These are phyloP conservation scores for Fusarium anthophilum DNA, from an alignment of 2,329 filamentous ascomycete genomes.

Conservation along the genomic window DNA sequence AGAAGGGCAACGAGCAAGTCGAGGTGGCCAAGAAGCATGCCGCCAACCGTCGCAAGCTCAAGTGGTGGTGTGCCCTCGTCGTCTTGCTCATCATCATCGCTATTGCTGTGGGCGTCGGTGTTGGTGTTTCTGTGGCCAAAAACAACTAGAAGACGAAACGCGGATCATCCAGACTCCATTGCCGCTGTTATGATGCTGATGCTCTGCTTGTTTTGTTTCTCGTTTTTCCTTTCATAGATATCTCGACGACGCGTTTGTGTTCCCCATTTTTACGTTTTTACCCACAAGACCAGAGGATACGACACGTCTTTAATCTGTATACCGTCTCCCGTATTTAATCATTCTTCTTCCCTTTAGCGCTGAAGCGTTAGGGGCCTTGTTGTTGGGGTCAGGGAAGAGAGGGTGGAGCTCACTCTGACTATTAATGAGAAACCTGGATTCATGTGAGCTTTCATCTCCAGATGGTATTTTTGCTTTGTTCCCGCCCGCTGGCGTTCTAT, in stretches of 20 bases:
- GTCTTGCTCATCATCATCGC: conserved; percentile 66
- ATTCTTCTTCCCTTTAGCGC: conserved; percentile 30
- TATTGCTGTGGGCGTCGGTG: conserved; percentile 63
- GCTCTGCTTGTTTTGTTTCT: conserved; percentile 26
- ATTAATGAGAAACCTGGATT: conserved; percentile 28
- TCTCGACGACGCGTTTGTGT: conserved; percentile 26
- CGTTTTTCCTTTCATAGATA: conserved; percentile 36
- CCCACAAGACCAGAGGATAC: conserved; percentile 25
- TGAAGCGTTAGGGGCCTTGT: conserved; percentile 22
- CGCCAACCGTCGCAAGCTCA: conserved; percentile 74
- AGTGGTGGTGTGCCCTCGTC: conserved; percentile 81
- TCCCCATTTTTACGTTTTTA: not conserved
- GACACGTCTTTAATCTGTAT: conserved; percentile 22
- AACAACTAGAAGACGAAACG: conserved; percentile 20
- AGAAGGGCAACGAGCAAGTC: conserved; percentile 75
- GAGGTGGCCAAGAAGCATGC: conserved; percentile 74
- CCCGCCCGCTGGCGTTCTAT: conserved; percentile 15
- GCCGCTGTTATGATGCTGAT: conserved; percentile 16
- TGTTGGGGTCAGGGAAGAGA: conserved; percentile 15
- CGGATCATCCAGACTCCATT: not conserved
- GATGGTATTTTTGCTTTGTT: conserved; percentile 19
- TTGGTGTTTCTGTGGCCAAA: conserved; percentile 58
- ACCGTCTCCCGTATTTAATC: conserved; percentile 38
- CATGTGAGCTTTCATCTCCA: conserved; percentile 8
- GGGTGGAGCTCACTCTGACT: not conserved